Percentiles rank a stretch among this genome's conserved stretches.
Conservation (phyloP, 805 yeast species). For the Metschnikowia dekortorum region DNA sequence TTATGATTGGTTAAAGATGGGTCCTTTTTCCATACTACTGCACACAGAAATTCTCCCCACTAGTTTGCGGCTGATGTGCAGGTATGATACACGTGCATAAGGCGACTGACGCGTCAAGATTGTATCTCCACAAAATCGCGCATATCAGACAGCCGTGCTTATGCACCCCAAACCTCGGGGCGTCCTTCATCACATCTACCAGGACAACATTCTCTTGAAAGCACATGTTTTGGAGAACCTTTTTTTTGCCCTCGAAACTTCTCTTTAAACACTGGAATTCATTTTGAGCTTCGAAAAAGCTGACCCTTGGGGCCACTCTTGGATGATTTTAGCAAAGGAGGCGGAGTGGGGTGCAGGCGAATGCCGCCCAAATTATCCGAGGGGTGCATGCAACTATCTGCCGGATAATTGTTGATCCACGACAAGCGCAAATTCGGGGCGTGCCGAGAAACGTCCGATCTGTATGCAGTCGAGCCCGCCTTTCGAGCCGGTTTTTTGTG, state of each 20-base stretch:
- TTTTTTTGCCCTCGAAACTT: no score
- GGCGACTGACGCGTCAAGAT: background rate
- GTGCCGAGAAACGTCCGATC: background rate
- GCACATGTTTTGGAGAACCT: no score
- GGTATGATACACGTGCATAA: background rate
- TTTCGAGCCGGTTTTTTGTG: no score
- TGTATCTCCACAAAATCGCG: background rate
- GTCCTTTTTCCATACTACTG: background rate
- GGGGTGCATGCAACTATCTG: background rate
- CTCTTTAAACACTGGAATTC: no score
- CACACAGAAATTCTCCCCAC: background rate
- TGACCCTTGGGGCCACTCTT: background rate
- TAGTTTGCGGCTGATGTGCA: background rate
- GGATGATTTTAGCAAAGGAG: background rate
- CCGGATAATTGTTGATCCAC: slow-evolving; percentile 4
- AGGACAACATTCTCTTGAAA: background rate
- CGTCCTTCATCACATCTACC: background rate
- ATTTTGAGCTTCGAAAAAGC: background rate
- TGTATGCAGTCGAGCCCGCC: no score
- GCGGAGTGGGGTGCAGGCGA: background rate
- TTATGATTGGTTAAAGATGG: background rate
- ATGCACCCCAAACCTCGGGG: slow-evolving; percentile 1
- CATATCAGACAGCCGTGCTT: background rate
- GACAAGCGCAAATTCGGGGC: background rate
- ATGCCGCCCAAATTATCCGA: slow-evolving; percentile 1